Base-by-base conservation (phyloP, 1,284 basidiomycete species). In the Coniophora puteana region DNA sequence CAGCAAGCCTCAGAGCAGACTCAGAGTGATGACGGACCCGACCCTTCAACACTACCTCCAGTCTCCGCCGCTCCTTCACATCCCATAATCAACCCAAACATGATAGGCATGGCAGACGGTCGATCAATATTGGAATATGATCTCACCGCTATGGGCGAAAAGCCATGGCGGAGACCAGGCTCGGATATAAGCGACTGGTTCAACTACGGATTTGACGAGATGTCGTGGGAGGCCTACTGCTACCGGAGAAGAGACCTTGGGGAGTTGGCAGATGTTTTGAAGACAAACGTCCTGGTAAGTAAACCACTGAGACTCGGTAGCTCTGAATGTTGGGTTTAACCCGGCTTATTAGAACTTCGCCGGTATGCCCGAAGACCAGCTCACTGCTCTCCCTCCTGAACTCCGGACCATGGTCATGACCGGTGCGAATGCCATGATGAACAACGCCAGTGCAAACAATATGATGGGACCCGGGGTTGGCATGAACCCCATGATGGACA, bases 141-240 rank as follows among this genome's bases (percentile, higher is more conserved):
- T 61, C 60, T 97, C 37, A 76, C 72, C 18, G 78, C 85, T 17
- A 74, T 98, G 61, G 71, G 86, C 17, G 87, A 90, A 43, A 95
- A 96, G 61, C 86, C 89, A 3, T 99, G 96, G 96, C 73, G 95
- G 44, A 69, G 86, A 41, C 89, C 94, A 8, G 96, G 96, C 13
- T 85, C 91, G 6, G 93, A 98, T 67, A 72, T 98, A 43, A 89
- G 89, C 52, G 95, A 98, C 67, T 99, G 92, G 86, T 99, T 99
- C 70, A 99, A 99, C 66, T 99, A 97, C 55, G 96, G 96, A 1
- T 99, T 99, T 59, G 95, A 99, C 62, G 96, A 99, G 65, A 77
- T 92, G 11, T 88, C 87, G 14, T 99, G 93, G 91, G 88, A 90
- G 52, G 81, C 85, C 33, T 99, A 94, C 62, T 88, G 90, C 54